Base-by-base conservation (phyloP, 2,329 filamentous ascomycete species). In the Acephala macrosclerotiorum region DNA sequence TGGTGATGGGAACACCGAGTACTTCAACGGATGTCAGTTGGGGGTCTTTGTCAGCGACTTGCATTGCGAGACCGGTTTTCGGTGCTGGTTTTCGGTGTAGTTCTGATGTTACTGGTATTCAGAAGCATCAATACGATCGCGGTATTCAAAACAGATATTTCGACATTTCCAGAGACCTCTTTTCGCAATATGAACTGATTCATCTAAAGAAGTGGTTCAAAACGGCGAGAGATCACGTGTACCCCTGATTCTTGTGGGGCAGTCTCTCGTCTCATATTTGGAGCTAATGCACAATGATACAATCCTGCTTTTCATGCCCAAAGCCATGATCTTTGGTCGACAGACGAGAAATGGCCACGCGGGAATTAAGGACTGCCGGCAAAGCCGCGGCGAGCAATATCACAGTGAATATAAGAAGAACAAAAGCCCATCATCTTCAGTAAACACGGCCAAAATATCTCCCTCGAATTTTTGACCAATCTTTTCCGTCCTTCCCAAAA, bases 211-310 rank as follows among this genome's bases (percentile, higher is more conserved):
- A 18, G 16, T n/a, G n/a, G n/a, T n/a, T 16, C 18, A 12, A 42
- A 42, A 18, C 18, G 40, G 14, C 2, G 40, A 18, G 3, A 18
- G n/a, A 26, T 49, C 45, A 49, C 45, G 45, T 49, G 45, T 22
- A 12, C 20, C 22, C 45, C 45, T 42, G 14, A 42, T 42, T 18
- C 18, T 4, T 20, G n/a, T 8, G 49, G 26, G 49, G 49, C 25
- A 25, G 2, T 20, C 18, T 20, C 26, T 3, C 2, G 47, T 51
- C 16, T 26, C 25, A 20, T 7, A 38, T n/a, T 8, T 4, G 12
- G 12, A 25, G 49, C 49, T 53, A 29, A 26, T 53, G 49, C 49
- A 53, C 49, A 33, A 53, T 53, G 49, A 53, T 22, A 22, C 45
- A 42, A 42, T n/a, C 11, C 40, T 49, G 9, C 18, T 5, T 25